phyloP scores from a whole-genome alignment of 116 monocot species.

The Papilionanthe hybrid region DNA sequence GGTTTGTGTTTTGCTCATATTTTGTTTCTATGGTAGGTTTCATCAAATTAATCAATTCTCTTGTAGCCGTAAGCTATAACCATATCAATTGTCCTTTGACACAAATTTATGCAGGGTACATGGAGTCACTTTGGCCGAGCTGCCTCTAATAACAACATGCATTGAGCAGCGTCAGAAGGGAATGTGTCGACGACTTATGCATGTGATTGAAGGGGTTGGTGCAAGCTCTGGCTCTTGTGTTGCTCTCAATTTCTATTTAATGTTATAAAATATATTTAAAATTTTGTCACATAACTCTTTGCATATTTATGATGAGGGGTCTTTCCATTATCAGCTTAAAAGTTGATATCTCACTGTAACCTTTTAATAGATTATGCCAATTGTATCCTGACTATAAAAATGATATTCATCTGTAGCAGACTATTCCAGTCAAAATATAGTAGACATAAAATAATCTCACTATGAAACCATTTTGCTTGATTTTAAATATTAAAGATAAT shows the following conservation, averaged over 20 bases:
- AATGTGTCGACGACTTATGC: constrained; percentile 79
- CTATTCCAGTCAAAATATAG: background rate
- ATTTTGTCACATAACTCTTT: background rate
- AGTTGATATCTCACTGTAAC: background rate
- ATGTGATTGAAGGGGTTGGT: constrained; percentile 68
- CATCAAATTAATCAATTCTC: background rate
- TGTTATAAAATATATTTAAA: background rate
- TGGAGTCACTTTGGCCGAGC: constrained; percentile 67
- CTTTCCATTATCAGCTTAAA: background rate
- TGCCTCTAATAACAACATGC: constrained; percentile 84
- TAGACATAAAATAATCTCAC: background rate
- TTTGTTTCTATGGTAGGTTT: background rate
- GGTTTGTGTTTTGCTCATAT: background rate
- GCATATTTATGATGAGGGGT: background rate
- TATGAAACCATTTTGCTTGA: background rate
- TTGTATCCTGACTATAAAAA: background rate
- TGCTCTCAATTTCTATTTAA: background rate
- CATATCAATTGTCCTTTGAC: background rate
- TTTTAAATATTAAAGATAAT: background rate
- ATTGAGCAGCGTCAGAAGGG: constrained; percentile 63
- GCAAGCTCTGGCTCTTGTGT: background rate
- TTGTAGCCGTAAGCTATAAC: background rate
- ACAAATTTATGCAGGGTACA: constrained; percentile 49
- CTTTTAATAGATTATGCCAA: background rate
- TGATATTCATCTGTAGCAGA: background rate